Conservation (phyloP, 1,284 basidiomycete genomes). For the Boletus mariae region DNA sequence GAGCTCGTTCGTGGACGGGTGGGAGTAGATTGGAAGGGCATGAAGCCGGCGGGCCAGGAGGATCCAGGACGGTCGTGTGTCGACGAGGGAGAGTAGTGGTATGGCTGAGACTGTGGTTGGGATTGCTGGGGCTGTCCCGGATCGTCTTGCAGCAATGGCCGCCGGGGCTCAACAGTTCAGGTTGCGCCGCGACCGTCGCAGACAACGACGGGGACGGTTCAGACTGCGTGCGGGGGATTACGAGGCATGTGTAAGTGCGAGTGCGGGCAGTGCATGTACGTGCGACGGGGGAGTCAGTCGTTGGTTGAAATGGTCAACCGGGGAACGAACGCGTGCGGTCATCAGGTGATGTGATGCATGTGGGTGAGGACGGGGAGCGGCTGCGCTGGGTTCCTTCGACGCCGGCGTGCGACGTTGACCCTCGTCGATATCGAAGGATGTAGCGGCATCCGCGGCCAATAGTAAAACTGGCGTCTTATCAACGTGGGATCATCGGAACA, state of each 20-base stretch:
- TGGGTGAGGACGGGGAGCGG: neutral
- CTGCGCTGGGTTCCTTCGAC: constrained; percentile 7
- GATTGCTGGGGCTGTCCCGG: neutral
- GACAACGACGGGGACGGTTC: constrained; percentile 23
- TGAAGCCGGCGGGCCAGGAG: constrained; percentile 18
- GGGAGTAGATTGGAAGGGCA: constrained; percentile 9
- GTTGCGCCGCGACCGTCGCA: constrained; percentile 12
- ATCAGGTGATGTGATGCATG: constrained; percentile 1
- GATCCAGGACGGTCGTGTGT: constrained; percentile 7
- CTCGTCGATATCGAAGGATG: constrained; percentile 12
- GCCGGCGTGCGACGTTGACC: constrained; percentile 16
- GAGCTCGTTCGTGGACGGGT: neutral
- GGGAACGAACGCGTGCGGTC: constrained; percentile 13
- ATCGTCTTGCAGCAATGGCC: constrained; percentile 25
- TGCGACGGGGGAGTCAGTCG: constrained; percentile 9
- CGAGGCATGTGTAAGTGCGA: too few species aligned
- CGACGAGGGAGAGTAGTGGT: neutral
- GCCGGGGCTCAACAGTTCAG: constrained; percentile 32
- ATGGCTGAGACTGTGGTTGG: constrained; percentile 35
- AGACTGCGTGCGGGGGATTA: constrained; percentile 18
- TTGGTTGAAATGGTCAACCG: constrained; percentile 25
- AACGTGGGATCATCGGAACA: too few species aligned
- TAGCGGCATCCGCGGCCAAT: constrained; percentile 16
- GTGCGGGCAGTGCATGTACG: neutral
- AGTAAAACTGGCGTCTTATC: constrained; percentile 13